These are phyloP conservation scores for Eurotiales sp. DNA, from an alignment of 2,329 filamentous ascomycete species.

Conservation along the genomic window DNA sequence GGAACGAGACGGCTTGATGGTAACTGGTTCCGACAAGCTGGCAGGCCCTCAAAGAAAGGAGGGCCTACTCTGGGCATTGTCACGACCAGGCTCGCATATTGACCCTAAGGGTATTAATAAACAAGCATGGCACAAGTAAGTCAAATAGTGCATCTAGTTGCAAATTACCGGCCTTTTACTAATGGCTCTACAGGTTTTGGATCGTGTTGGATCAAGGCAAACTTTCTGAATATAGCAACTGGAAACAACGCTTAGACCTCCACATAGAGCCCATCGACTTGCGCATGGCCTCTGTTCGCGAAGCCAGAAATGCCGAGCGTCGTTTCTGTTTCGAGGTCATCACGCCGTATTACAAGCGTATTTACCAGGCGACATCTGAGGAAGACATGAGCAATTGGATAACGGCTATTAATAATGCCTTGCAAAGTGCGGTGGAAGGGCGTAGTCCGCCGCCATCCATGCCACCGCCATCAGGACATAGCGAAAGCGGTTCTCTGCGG, in stretches of 20 bases:
- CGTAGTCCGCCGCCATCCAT: conserved; percentile 53
- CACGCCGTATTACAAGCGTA: conserved; percentile 89
- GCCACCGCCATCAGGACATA: conserved; percentile 40
- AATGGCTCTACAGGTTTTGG: conserved; percentile 69
- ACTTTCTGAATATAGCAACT: conserved; percentile 96
- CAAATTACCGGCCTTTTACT: conserved; percentile 1
- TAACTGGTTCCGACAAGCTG: conserved; percentile 53
- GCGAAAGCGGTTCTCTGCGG: conserved; percentile 58
- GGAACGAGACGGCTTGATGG: conserved; percentile 64
- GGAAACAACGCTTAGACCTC: conserved; percentile 94
- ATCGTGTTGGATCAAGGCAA: conserved; percentile 96
- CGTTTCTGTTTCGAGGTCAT: conserved; percentile 99
- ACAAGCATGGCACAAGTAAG: conserved; percentile 97
- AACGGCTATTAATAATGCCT: conserved; percentile 88
- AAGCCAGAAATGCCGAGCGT: conserved; percentile 89
- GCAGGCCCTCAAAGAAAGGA: conserved; percentile 75
- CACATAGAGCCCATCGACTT: conserved; percentile 98
- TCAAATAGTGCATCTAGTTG: conserved; percentile 21
- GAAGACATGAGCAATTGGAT: conserved; percentile 99
- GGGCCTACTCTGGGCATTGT: conserved; percentile 90
- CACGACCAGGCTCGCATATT: conserved; percentile 86
- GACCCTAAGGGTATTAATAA: conserved; percentile 95
- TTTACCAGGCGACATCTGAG: conserved; percentile 96
- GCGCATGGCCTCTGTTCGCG: conserved; percentile 91
- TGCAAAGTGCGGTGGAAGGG: conserved; percentile 92